Evolutionary conservation across 108 stramenopile genomes (phyloP).

Genomic region (Mayamaea pseudoterrestris): DNA sequence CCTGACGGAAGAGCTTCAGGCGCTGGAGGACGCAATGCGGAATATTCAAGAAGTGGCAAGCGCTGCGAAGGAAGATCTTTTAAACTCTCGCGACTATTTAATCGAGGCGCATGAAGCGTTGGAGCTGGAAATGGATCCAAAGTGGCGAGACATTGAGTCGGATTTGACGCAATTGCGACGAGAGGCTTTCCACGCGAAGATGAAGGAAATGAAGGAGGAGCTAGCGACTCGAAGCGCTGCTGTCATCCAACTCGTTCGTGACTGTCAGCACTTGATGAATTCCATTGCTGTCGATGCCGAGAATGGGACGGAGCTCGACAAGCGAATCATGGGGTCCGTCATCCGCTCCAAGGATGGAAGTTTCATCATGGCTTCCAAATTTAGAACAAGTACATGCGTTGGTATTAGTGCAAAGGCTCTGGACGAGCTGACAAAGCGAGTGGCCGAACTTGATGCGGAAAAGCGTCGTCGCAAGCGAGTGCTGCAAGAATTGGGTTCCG

Average conservation of each 20-base stretch:
- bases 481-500: slow-evolving; percentile 77
- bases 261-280: slow-evolving; percentile 69
- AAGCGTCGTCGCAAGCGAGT: slow-evolving; percentile 47
- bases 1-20: slow-evolving; percentile 52
- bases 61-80: slow-evolving; percentile 37
- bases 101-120: slow-evolving; percentile 52
- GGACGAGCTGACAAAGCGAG: slow-evolving; percentile 54
- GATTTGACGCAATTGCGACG: slow-evolving; percentile 44
- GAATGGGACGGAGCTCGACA: slow-evolving; percentile 23
- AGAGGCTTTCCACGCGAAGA: slow-evolving; percentile 47
- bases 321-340: slow-evolving; percentile 41
- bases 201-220: slow-evolving; percentile 55
- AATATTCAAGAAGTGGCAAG: slow-evolving; percentile 22
- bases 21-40: slow-evolving; percentile 45
- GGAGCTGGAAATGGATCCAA: slow-evolving; percentile 31
- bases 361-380: slow-evolving; percentile 60
- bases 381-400: slow-evolving; percentile 53
- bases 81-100: slow-evolving; percentile 27
- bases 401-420: slow-evolving; percentile 71
- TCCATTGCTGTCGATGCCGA: slow-evolving; percentile 61
- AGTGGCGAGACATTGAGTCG: slow-evolving; percentile 49
- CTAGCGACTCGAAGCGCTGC: slow-evolving; percentile 42
- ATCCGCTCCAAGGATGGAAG: slow-evolving; percentile 38
- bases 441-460: slow-evolving; percentile 66
- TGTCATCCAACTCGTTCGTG: slow-evolving; percentile 52